Base-by-base conservation (phyloP, 768 basidiomycete species). In the Termitomyces titanicus region DNA sequence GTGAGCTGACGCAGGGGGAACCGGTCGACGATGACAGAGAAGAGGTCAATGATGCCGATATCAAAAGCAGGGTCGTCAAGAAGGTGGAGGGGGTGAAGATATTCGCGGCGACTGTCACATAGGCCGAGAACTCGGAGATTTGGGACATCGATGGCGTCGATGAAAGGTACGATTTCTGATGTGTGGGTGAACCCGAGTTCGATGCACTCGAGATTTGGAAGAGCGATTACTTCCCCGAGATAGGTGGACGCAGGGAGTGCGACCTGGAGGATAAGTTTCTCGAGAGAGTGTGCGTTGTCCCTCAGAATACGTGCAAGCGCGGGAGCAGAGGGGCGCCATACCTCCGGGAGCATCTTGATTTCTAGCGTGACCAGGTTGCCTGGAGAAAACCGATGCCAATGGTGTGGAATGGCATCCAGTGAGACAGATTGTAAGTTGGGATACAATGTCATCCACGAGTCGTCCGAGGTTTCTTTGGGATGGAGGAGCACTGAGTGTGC, bases 301-400 rank as follows among this genome's bases (percentile, higher is more conserved):
- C 42, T 33, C 8, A 59, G 55, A 39, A 59, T 40, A 15, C 9
- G 15, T 17, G 15, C 39, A 6, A 59, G 25, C 13, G 31, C 25
- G 17, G n/a, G 11, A 4, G 51, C 24, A 3, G 46, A 48, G 3
- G 48, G 58, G 18, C 55, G 55, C 31, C 29, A 43, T 5, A 18
- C 22, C 8, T 6, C 22, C 3, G 46, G 51, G 6, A 56, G 12
- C 46, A 56, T 49, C 2, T 20, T 49, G 17, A 59, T 44, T 17
- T 59, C 55, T 8, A 59, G 37, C 1, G 25, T 13, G 1, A 44
- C 46, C 13, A 59, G 38, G 17, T 49, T 53, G 7, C 27, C 43
- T 9, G 51, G 59, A 29, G 40, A 52, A 38, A 56, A 60, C 2
- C 38, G 38, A 17, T 25, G 12, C 59, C 59, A 60, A 15, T 50